A percentile compares a stretch with the other conserved stretches of the same genome.
Conservation (phyloP, 345 rosid genomes). For the Salix arbutifolia region DNA sequence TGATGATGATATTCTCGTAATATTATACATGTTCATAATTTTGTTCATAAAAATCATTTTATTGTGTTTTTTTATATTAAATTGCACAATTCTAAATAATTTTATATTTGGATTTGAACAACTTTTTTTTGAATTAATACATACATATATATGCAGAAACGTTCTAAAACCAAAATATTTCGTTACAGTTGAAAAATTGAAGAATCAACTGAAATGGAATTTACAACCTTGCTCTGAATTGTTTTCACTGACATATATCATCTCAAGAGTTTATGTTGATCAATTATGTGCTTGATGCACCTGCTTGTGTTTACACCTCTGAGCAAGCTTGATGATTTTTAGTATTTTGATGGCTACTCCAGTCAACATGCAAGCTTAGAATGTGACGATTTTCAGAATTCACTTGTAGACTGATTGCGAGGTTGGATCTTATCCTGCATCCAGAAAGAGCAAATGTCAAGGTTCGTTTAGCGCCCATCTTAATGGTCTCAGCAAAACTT, state of each 20-base stretch:
- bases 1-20: too few species aligned
- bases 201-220: too few species aligned
- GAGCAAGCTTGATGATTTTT: neutral
- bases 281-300: neutral
- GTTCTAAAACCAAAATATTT: too few species aligned
- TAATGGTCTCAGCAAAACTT: slow-evolving; percentile 63
- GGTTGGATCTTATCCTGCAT: slow-evolving; percentile 1
- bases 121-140: too few species aligned
- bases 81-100: too few species aligned
- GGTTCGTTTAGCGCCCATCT: neutral
- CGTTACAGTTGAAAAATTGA: too few species aligned
- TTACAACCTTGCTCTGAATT: too few species aligned
- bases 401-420: slow-evolving; percentile 16
- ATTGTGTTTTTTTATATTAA: too few species aligned
- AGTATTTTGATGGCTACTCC: neutral
- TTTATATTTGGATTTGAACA: too few species aligned
- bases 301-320: neutral
- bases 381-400: neutral
- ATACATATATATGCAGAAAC: too few species aligned
- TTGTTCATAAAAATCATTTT: too few species aligned
- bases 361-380: neutral
- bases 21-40: too few species aligned
- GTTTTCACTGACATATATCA: neutral
- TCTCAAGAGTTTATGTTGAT: neutral
- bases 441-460: neutral